Conservation (phyloP, 345 rosid species). For the Populus euphratica region DNA sequence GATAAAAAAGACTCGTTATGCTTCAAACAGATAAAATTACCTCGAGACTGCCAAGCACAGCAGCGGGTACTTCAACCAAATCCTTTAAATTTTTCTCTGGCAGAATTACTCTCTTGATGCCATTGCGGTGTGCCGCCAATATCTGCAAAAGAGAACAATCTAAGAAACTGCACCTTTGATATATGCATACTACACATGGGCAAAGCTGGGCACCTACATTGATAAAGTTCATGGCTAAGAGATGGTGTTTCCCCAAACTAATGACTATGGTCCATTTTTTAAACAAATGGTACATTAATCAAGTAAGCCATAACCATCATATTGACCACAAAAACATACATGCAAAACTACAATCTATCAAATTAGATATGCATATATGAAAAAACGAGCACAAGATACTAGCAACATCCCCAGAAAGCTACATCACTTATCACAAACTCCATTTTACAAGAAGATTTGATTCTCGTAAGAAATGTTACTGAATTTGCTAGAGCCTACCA, state of each 20-base stretch:
- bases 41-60: slow-evolving; percentile 79
- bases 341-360: background rate
- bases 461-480: background rate
- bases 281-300: background rate
- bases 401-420: background rate
- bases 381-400: background rate
- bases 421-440: background rate
- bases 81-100: slow-evolving; percentile 94
- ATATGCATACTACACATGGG: background rate
- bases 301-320: background rate
- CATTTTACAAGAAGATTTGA: background rate
- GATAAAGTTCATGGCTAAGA: background rate
- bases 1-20: background rate
- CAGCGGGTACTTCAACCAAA: slow-evolving; percentile 86
- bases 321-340: background rate
- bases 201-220: background rate
- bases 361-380: background rate
- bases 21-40: slow-evolving; percentile 33
- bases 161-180: background rate
- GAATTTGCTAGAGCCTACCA: background rate
- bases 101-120: slow-evolving; percentile 90
- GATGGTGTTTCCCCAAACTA: background rate
- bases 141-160: slow-evolving; percentile 43
- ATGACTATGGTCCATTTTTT: background rate
- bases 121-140: slow-evolving; percentile 89